Conservation (phyloP, 331 rosid species). For the Telfairia occidentalis region DNA sequence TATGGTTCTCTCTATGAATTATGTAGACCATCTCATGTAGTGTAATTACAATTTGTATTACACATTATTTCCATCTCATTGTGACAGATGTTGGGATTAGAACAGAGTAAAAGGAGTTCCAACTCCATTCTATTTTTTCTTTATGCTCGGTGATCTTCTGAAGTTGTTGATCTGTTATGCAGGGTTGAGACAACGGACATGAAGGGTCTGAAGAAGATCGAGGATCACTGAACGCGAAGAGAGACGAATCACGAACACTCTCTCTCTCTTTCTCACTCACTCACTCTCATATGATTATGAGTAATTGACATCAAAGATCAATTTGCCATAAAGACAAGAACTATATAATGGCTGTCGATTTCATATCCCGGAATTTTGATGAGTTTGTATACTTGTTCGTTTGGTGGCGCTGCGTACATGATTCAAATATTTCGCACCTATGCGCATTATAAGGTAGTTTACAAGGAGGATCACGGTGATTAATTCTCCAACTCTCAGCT, state of each 20-base stretch:
- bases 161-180: conserved; percentile 25
- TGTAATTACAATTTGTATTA: background rate
- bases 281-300: background rate
- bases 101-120: background rate
- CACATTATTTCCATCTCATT: background rate
- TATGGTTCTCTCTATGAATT: background rate
- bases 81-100: background rate
- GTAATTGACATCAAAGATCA: conserved; percentile 5
- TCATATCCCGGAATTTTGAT: conserved; percentile 8
- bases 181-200: conserved; percentile 96
- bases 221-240: conserved; percentile 45
- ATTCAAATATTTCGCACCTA: background rate
- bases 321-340: background rate
- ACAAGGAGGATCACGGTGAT: background rate
- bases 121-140: background rate
- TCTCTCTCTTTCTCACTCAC: background rate
- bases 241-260: background rate
- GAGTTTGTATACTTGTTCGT: background rate
- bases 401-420: background rate
- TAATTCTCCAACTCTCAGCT: background rate
- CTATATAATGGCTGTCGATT: background rate
- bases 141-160: conserved; percentile 9
- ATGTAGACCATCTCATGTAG: background rate
- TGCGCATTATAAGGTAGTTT: background rate
- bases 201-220: conserved; percentile 98